Evolutionary conservation across 805 yeast species (phyloP).

Genomic region (Lipomyces lipofer): DNA sequence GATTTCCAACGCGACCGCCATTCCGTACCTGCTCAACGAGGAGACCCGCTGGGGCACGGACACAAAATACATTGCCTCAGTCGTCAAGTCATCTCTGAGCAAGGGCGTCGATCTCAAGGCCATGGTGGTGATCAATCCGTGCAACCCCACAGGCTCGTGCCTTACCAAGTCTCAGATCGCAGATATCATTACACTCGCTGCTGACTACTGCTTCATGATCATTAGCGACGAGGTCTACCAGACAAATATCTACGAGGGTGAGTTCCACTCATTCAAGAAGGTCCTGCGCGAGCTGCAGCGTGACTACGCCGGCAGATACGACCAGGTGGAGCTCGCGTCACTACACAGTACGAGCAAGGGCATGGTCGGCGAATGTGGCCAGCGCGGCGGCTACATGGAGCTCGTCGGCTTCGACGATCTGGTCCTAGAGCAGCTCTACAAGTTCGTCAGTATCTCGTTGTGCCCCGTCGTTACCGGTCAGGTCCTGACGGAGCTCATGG

Average conservation of each 20-base stretch:
- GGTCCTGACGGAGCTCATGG: conserved; percentile 88
- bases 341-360: conserved; percentile 98
- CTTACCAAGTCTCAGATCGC: conserved; percentile 64
- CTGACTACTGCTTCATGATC: conserved; percentile 77
- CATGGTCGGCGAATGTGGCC: conserved; percentile 98
- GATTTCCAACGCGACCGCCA: conserved; percentile 73
- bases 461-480: conserved; percentile 97
- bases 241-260: conserved; percentile 68
- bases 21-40: conserved; percentile 87
- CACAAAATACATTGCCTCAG: conserved; percentile 58
- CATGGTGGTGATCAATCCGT: conserved; percentile 93
- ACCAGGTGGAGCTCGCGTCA: conserved; percentile 83
- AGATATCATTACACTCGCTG: conserved; percentile 74
- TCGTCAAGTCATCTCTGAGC: conserved; percentile 50
- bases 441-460: conserved; percentile 84
- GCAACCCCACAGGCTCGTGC: conserved; percentile 96
- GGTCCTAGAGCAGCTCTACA: conserved; percentile 68
- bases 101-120: conserved; percentile 68
- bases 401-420: conserved; percentile 74
- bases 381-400: conserved; percentile 99
- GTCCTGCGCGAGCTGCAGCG: conserved; percentile 66
- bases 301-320: conserved; percentile 55
- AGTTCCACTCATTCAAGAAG: conserved; percentile 81
- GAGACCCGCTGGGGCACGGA: conserved; percentile 80
- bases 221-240: conserved; percentile 99